Percentiles rank a stretch among this genome's conserved stretches.
Evolutionary conservation across 306 rosid species (phyloP).

Genomic region (Herpetospermum pedunculosum): DNA sequence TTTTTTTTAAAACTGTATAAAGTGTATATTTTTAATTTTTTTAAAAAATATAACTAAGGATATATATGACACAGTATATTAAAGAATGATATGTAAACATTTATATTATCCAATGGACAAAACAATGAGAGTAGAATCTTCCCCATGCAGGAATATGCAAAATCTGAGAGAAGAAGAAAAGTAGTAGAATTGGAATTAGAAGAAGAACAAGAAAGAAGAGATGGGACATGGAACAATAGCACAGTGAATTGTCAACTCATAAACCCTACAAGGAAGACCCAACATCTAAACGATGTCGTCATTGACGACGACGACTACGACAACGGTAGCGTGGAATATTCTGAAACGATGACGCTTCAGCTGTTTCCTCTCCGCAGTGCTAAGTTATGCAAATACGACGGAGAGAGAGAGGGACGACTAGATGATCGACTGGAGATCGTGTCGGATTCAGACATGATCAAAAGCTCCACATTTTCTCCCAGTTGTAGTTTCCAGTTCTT

Average conservation of each 20-base stretch:
- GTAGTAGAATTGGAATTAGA: background rate
- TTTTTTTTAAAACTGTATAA: background rate
- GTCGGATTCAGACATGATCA: background rate
- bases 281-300: background rate
- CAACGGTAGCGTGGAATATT: background rate
- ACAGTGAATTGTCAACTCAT: slow-evolving; percentile 1
- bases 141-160: background rate
- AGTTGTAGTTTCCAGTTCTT: slow-evolving; percentile 2
- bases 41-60: background rate
- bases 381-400: background rate
- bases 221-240: background rate
- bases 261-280: slow-evolving; percentile 5
- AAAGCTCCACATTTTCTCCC: background rate
- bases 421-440: background rate
- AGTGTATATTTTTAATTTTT: background rate
- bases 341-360: background rate
- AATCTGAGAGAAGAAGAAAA: background rate
- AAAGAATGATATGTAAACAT: background rate
- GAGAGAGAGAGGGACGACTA: background rate
- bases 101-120: background rate
- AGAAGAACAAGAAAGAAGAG: background rate
- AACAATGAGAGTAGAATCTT: background rate
- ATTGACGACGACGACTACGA: background rate
- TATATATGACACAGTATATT: background rate
- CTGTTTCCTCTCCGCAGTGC: slow-evolving; percentile 10